phyloP scores from a whole-genome alignment of 805 yeast genomes.

The Candida gorgasii region DNA sequence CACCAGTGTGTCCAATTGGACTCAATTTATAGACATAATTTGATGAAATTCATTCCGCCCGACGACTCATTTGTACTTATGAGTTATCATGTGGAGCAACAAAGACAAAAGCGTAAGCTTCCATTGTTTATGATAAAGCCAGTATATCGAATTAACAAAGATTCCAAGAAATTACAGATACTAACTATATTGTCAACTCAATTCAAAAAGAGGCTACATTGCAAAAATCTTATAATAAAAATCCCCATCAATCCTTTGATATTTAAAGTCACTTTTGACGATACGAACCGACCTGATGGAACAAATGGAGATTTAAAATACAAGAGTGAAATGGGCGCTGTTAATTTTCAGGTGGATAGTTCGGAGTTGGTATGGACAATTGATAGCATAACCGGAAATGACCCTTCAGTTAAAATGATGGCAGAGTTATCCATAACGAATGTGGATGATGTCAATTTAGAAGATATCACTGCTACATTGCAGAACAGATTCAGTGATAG shows the following conservation, averaged over 20 bases:
- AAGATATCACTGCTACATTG: slow-evolving; percentile 6
- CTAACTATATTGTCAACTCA: slow-evolving; percentile 35
- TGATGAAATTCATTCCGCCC: slow-evolving; percentile 82
- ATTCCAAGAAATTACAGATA: slow-evolving; percentile 30
- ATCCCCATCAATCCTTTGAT: slow-evolving; percentile 40
- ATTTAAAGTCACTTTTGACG: slow-evolving; percentile 18
- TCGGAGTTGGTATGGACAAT: slow-evolving; percentile 74
- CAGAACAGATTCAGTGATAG: slow-evolving; percentile 1
- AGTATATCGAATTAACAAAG: slow-evolving; percentile 25
- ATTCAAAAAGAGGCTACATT: slow-evolving; percentile 36
- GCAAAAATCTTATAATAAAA: slow-evolving; percentile 28
- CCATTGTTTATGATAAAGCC: slow-evolving; percentile 50
- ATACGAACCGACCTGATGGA: slow-evolving; percentile 10
- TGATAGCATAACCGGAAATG: slow-evolving; percentile 63
- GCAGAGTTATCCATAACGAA: slow-evolving; percentile 38
- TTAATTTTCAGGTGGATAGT: slow-evolving; percentile 68
- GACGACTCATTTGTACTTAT: slow-evolving; percentile 51
- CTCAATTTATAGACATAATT: slow-evolving; percentile 63
- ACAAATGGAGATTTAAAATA: slow-evolving; percentile 54
- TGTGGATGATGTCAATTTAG: slow-evolving; percentile 5
- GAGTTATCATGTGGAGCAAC: slow-evolving; percentile 44
- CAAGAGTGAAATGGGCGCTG: slow-evolving; percentile 71
- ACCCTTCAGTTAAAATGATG: slow-evolving; percentile 49
- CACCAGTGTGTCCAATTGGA: slow-evolving; percentile 75
- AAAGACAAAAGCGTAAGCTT: slow-evolving; percentile 32